These are phyloP conservation scores for Thelonectria rubi DNA, from an alignment of 2,329 filamentous ascomycete species.

Conservation along the genomic window DNA sequence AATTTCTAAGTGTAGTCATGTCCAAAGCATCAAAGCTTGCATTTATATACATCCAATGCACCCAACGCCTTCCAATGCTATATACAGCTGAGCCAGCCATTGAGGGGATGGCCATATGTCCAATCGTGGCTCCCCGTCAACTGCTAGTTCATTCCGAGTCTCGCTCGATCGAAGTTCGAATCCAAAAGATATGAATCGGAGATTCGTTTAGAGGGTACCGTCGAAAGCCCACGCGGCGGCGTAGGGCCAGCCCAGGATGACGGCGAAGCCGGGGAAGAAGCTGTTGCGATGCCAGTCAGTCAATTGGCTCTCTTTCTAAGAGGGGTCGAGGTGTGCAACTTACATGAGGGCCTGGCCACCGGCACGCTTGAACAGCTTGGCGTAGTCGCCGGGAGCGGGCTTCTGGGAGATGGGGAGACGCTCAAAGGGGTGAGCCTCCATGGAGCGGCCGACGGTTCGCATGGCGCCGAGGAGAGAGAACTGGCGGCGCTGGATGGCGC, in stretches of 20 bases:
- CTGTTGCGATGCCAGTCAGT: constrained; percentile 37
- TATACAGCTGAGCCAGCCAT: constrained; percentile 35
- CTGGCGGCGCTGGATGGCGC: constrained; percentile 44
- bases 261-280: constrained; percentile 47
- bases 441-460: constrained; percentile 45
- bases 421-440: constrained; percentile 51
- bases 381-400: constrained; percentile 46
- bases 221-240: constrained; percentile 43
- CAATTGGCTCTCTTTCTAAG: not conserved
- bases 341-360: constrained; percentile 47
- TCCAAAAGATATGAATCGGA: constrained; percentile 17
- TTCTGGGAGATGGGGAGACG: constrained; percentile 43
- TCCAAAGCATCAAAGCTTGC: constrained; percentile 37
- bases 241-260: constrained; percentile 49
- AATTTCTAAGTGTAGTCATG: constrained; percentile 37
- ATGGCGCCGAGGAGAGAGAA: constrained; percentile 48
- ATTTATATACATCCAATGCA: constrained; percentile 36
- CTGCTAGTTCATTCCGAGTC: constrained; percentile 26
- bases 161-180: constrained; percentile 30
- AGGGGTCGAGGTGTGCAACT: constrained; percentile 27
- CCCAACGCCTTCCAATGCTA: constrained; percentile 45
- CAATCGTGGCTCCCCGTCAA: constrained; percentile 23
- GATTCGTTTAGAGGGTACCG: constrained; percentile 43
- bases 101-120: constrained; percentile 12
- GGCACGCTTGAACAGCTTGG: constrained; percentile 44